Percentiles rank a stretch among this genome's conserved stretches.
phyloP scores from a whole-genome alignment of 768 basidiomycete genomes.

The Agaricus subrufescens region DNA sequence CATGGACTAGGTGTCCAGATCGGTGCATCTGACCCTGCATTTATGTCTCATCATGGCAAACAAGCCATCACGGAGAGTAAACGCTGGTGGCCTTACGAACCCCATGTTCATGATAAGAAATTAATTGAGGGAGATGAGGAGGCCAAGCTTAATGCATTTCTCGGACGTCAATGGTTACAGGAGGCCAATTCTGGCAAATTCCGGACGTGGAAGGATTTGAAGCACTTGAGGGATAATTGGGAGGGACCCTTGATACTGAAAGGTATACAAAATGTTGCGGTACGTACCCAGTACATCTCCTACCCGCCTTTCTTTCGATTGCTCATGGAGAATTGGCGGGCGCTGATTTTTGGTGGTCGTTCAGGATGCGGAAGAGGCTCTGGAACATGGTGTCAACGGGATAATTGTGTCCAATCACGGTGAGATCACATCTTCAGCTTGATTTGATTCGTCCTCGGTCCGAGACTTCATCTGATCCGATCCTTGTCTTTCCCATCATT shows the following conservation, averaged over 20 bases:
- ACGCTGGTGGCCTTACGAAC: slow-evolving; percentile 57
- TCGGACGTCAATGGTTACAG: slow-evolving; percentile 60
- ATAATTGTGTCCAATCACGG: slow-evolving; percentile 83
- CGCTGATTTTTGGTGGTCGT: neutral
- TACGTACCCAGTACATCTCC: slow-evolving; percentile 21
- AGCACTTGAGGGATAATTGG: slow-evolving; percentile 68
- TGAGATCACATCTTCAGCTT: slow-evolving; percentile 19
- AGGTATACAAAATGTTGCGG: slow-evolving; percentile 65
- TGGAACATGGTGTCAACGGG: slow-evolving; percentile 62
- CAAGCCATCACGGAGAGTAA: slow-evolving; percentile 35
- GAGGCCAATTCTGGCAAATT: slow-evolving; percentile 52
- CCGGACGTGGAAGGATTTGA: slow-evolving; percentile 67
- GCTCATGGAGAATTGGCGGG: neutral
- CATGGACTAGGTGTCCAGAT: slow-evolving; percentile 66
- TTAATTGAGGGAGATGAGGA: slow-evolving; percentile 43
- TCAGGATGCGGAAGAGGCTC: slow-evolving; percentile 64
- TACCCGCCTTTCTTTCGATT: neutral
- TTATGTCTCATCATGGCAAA: slow-evolving; percentile 56
- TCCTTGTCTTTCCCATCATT: neutral
- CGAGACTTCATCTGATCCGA: neutral
- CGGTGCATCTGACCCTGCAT: slow-evolving; percentile 71
- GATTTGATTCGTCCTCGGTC: neutral
- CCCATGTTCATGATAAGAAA: slow-evolving; percentile 37
- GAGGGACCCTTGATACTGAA: slow-evolving; percentile 74
- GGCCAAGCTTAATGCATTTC: slow-evolving; percentile 29